Conservation (phyloP, 108 stramenopile species). For the Fragilaria radians region DNA sequence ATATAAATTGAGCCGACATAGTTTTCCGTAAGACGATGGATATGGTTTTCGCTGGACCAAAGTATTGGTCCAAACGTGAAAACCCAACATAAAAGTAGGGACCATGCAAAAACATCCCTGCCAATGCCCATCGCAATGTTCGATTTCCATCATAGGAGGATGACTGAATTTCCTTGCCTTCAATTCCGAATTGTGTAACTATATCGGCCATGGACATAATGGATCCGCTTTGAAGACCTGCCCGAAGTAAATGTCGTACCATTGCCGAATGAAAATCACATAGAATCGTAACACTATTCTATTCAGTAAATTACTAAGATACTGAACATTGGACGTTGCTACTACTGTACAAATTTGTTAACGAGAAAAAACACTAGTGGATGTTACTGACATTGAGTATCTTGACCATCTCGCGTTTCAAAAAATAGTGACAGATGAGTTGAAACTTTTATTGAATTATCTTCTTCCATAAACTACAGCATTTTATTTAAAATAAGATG, state of each 20-base stretch:
- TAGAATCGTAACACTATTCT: too few relatives aligned
- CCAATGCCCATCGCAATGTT: constrained; percentile 36
- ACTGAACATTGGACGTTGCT: too few relatives aligned
- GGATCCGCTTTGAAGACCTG: constrained; percentile 30
- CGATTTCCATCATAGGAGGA: constrained; percentile 8
- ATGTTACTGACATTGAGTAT: too few relatives aligned
- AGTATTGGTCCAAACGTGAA: constrained; percentile 21
- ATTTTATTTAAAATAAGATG: too few relatives aligned
- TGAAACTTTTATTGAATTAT: too few relatives aligned
- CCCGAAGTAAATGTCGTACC: constrained; percentile 9
- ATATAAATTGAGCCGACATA: constrained; percentile 23
- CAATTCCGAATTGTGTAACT: constrained; percentile 23
- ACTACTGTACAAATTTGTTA: too few relatives aligned
- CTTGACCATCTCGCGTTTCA: too few relatives aligned
- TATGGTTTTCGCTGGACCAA: constrained; percentile 18
- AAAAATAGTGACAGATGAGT: too few relatives aligned
- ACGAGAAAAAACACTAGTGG: too few relatives aligned
- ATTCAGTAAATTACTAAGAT: too few relatives aligned
- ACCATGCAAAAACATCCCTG: constrained; percentile 31
- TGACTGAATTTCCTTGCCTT: constrained; percentile 4
- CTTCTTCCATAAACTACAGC: too few relatives aligned
- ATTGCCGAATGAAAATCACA: too few relatives aligned
- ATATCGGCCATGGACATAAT: constrained; percentile 39
- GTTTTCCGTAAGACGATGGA: constrained; percentile 30
- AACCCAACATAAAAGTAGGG: constrained; percentile 38